Evolutionary conservation across 2,329 filamentous ascomycete species (phyloP).

Genomic region (Ophiosphaerella herpotricha): DNA sequence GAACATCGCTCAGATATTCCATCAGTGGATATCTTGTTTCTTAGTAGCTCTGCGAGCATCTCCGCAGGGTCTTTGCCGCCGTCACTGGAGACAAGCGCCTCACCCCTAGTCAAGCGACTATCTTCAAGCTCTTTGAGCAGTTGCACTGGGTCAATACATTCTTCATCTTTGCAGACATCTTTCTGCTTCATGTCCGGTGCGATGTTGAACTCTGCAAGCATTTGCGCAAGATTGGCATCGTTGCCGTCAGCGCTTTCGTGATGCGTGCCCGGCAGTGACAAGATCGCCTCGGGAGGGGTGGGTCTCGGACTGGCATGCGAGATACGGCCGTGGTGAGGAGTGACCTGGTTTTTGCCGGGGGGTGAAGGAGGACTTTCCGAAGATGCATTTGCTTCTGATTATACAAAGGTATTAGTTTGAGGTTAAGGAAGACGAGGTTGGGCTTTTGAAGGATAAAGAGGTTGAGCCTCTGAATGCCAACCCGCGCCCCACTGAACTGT

Average conservation of each 20-base stretch:
- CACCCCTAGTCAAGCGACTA: neutral
- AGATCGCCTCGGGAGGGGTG: no score
- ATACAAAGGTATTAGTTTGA: no score
- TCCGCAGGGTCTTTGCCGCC: constrained; percentile 1
- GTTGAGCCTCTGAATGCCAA: no score
- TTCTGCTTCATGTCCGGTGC: neutral
- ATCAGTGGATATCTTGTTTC: neutral
- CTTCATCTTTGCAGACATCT: neutral
- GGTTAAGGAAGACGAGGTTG: no score
- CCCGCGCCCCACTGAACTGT: no score
- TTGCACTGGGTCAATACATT: neutral
- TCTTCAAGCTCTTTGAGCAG: neutral
- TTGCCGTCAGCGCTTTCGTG: neutral
- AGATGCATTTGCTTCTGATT: no score
- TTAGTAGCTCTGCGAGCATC: constrained; percentile 11
- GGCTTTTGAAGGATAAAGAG: no score
- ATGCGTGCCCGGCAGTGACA: neutral
- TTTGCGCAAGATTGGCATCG: constrained; percentile 1
- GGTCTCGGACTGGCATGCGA: no score
- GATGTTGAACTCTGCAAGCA: constrained; percentile 10
- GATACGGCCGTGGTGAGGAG: no score
- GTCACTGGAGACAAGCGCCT: neutral
- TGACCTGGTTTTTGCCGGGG: no score
- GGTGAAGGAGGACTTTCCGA: no score
- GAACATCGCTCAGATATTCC: neutral